Evolutionary conservation across 2,329 filamentous ascomycete species (phyloP), one percentile per base, ranked within the genome.

Genomic region (Aspergillus puulaauensis): DNA sequence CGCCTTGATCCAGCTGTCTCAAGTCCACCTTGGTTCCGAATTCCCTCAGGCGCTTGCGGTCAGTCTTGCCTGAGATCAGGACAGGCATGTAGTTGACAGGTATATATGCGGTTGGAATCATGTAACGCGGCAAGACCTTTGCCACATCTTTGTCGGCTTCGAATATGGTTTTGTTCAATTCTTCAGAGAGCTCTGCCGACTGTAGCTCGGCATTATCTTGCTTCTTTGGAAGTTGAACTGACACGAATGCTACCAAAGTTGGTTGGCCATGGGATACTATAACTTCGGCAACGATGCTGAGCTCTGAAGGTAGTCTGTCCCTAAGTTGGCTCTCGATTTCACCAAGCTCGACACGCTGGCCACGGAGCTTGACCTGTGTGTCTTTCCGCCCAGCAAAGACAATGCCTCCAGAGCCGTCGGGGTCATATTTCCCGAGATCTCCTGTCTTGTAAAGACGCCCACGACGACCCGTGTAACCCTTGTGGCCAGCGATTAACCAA

Each of bases 261-360:
- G 67, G 56, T 44, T 73, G 70, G 2, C 66, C 63, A 0, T 66
- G 63, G 3, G 71, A 68, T 2, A 59, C 61, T 62, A 83, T 79
- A 12, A 83, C 79, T 61, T 83, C 82, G 2, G 75, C 78, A 24
- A 81, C 78, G 0, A 82, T 72, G 3, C 74, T 75, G 11, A 68
- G 57, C 6, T 69, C 66, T 1, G 68, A 57, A 6, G 68, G 67
- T n/a, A 75, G 57, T 40, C 66, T 59, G 12, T 61, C 65, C 37
- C 64, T 66, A 15, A 74, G 62, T 19, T 74, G 71, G 56, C 70
- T 70, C 57, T 78, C 75, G 6, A 78, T 72, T 54, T 77, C 76
- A 2, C 73, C 75, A 2, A 77, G 67, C 56, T 78, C 76, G n/a
- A 78, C 69, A 40, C 76, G 74, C 47, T 78, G 75, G 15, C 76